Evolutionary conservation across 441 rosid species (phyloP).

Genomic region (Pelargonium myrrhifolium): DNA sequence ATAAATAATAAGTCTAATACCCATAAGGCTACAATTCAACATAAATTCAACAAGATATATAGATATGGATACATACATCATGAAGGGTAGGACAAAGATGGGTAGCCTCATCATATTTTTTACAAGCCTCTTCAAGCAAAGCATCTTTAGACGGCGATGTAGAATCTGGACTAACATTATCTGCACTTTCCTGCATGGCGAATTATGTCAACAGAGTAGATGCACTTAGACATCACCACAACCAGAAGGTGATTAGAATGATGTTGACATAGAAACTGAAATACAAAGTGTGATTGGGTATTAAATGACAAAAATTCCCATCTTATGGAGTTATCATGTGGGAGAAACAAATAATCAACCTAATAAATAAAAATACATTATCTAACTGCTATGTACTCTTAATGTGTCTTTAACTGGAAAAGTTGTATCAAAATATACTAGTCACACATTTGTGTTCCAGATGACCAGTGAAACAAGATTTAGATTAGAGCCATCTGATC

Average conservation of each 20-base stretch:
- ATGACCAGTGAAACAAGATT: constrained; percentile 2
- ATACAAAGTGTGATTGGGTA: background rate
- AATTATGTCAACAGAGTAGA: constrained; percentile 15
- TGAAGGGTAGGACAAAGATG: constrained; percentile 82
- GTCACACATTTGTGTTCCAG: background rate
- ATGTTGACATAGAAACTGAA: background rate
- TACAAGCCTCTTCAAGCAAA: constrained; percentile 95
- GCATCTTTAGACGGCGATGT: constrained; percentile 93
- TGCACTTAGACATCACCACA: background rate
- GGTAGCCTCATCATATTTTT: constrained; percentile 92
- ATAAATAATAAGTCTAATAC: background rate
- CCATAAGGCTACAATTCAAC: constrained; percentile 6
- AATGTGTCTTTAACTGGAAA: background rate
- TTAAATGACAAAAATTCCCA: background rate
- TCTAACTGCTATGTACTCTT: background rate
- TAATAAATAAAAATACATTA: background rate
- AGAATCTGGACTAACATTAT: constrained; percentile 81
- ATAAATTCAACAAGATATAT: constrained; percentile 18
- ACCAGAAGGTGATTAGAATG: constrained; percentile 3
- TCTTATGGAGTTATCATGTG: too few species aligned
- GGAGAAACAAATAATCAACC: background rate
- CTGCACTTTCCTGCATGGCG: constrained; percentile 89
- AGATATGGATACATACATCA: constrained; percentile 55
- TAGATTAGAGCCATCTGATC: constrained; percentile 1
- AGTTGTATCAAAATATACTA: too few species aligned